phyloP scores from a whole-genome alignment of 108 stramenopile genomes.

The Nitzschia sp. region DNA sequence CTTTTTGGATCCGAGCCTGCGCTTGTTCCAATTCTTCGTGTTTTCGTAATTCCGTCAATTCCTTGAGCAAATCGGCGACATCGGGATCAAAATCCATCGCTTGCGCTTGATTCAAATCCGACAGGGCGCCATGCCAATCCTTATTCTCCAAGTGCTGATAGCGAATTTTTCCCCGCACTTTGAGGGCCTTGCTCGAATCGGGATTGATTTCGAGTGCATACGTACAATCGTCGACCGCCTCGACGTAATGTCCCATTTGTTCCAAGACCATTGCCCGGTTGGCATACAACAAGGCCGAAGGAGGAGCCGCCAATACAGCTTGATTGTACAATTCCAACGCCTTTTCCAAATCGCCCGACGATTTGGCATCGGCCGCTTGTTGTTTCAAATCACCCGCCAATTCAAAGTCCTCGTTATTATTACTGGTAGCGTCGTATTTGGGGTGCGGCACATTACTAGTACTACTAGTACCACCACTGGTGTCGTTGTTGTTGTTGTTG shows the following conservation, averaged over 20 bases:
- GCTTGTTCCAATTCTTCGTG: constrained; percentile 68
- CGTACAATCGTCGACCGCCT: constrained; percentile 77
- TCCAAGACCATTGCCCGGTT: constrained; percentile 81
- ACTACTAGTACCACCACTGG: neutral
- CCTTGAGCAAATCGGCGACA: constrained; percentile 70
- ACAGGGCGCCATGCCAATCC: constrained; percentile 54
- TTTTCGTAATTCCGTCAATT: constrained; percentile 66
- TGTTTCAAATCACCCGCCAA: constrained; percentile 63
- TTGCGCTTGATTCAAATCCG: constrained; percentile 58
- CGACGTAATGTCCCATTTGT: constrained; percentile 54
- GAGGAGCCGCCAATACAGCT: constrained; percentile 72
- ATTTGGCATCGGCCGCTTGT: constrained; percentile 65
- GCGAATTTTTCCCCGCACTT: constrained; percentile 65
- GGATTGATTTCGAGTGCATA: constrained; percentile 78
- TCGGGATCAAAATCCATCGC: constrained; percentile 87
- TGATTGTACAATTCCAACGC: constrained; percentile 72
- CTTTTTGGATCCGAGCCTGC: constrained; percentile 56
- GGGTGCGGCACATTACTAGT: neutral
- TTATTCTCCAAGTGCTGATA: constrained; percentile 41
- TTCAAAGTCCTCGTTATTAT: constrained; percentile 51
- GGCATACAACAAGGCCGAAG: constrained; percentile 78
- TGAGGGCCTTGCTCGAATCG: constrained; percentile 83
- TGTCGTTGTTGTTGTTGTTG: neutral
- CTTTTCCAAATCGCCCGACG: constrained; percentile 48
- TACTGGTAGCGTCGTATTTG: neutral